A percentile compares a stretch with the other conserved stretches of the same genome.
phyloP scores from a whole-genome alignment of 2,329 filamentous ascomycete genomes.

The Nemania serpens region DNA sequence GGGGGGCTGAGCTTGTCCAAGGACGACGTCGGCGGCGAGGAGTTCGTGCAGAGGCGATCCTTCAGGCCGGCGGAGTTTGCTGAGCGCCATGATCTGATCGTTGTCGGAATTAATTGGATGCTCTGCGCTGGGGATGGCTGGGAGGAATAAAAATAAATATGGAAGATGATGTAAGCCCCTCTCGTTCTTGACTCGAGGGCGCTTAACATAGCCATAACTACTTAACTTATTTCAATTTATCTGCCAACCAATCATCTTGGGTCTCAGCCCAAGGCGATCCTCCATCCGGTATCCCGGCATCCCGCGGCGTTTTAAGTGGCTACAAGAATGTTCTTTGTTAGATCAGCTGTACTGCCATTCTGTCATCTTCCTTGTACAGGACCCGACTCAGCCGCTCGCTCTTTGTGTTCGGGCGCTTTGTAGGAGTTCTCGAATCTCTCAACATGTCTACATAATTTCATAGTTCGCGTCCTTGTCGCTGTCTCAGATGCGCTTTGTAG shows the following conservation, averaged over 20 bases:
- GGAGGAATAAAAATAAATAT: slow-evolving; percentile 33
- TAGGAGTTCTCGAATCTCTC: neutral
- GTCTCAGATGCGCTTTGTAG: neutral
- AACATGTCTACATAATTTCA: neutral
- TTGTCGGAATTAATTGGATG: slow-evolving; percentile 54
- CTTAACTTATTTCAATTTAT: too few relatives aligned
- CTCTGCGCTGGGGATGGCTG: slow-evolving; percentile 51
- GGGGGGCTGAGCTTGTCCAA: slow-evolving; percentile 43
- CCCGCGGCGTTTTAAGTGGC: too few relatives aligned
- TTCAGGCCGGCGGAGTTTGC: slow-evolving; percentile 49
- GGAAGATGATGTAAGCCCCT: too few relatives aligned
- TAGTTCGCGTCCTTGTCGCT: neutral
- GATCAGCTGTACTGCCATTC: too few relatives aligned
- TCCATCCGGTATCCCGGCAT: too few relatives aligned
- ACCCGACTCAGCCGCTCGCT: neutral
- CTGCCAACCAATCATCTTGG: too few relatives aligned
- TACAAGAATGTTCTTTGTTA: too few relatives aligned
- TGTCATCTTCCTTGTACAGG: neutral
- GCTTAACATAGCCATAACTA: too few relatives aligned
- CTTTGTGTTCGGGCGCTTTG: too few relatives aligned
- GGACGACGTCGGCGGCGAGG: slow-evolving; percentile 52
- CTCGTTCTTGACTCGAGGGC: too few relatives aligned
- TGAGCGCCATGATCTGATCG: slow-evolving; percentile 43
- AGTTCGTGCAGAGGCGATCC: slow-evolving; percentile 50
- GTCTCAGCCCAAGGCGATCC: too few relatives aligned